A percentile compares a stretch with the other conserved stretches of the same genome.
These are phyloP conservation scores for Collybiopsis confluens DNA, from an alignment of 768 basidiomycete genomes.

Conservation along the genomic window DNA sequence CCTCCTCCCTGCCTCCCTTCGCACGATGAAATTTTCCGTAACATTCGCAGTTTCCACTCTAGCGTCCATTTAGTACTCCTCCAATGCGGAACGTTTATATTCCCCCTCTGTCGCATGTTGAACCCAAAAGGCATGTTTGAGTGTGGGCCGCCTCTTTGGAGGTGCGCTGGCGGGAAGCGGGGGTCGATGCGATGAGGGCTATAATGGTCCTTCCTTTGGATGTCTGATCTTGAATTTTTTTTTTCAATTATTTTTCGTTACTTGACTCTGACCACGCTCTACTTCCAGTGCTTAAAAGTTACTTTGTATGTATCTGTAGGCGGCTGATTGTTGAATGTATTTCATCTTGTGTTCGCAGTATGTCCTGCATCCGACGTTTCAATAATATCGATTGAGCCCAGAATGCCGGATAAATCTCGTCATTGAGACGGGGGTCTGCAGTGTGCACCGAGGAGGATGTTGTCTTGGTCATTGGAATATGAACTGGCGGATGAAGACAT, in stretches of 20 bases:
- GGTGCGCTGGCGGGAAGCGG: constrained; percentile 74
- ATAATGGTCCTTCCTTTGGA: constrained; percentile 82
- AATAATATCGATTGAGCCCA: too few relatives aligned
- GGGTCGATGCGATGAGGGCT: constrained; percentile 71
- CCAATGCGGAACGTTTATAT: constrained; percentile 63
- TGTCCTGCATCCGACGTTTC: too few relatives aligned
- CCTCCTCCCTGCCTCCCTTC: constrained; percentile 15
- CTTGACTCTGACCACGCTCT: too few relatives aligned
- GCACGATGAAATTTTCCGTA: constrained; percentile 53
- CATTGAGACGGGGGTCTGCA: too few relatives aligned
- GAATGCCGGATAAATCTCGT: too few relatives aligned
- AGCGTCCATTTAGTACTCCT: constrained; percentile 74
- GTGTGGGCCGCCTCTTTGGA: constrained; percentile 57
- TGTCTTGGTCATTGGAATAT: too few relatives aligned
- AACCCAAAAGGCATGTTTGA: constrained; percentile 62
- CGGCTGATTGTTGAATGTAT: too few relatives aligned
- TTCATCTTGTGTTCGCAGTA: too few relatives aligned
- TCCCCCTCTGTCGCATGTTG: constrained; percentile 62
- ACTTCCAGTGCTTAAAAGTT: too few relatives aligned
- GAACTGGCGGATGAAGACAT: too few relatives aligned
- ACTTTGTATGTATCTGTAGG: too few relatives aligned
- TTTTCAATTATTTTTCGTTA: neutral
- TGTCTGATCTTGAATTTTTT: constrained; percentile 52
- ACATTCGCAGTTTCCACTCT: constrained; percentile 89
- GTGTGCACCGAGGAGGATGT: too few relatives aligned